Conservation (phyloP, 306 rosid genomes). For the Abrus precatorius region DNA sequence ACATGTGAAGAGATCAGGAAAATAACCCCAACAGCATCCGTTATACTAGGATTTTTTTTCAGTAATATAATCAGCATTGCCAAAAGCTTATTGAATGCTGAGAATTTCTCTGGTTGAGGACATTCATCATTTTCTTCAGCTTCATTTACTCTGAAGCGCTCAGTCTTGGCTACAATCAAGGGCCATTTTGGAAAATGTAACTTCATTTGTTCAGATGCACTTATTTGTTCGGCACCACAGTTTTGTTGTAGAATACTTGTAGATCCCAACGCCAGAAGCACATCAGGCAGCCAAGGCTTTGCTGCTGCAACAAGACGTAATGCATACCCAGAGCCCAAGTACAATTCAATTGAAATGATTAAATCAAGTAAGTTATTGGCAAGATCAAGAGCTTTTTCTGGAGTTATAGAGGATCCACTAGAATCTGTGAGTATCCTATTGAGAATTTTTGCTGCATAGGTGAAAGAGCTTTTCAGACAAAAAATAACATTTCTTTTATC, state of each 20-base stretch:
- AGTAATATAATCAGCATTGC: constrained; percentile 57
- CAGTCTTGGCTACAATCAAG: constrained; percentile 63
- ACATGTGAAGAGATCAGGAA: constrained; percentile 68
- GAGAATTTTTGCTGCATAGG: constrained; percentile 82
- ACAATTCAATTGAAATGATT: constrained; percentile 64
- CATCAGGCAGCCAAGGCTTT: constrained; percentile 92
- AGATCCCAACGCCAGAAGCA: constrained; percentile 78
- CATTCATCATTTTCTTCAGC: constrained; percentile 57
- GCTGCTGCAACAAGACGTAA: constrained; percentile 69
- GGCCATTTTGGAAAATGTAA: constrained; percentile 72
- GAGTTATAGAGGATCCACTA: constrained; percentile 56
- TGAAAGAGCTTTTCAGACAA: constrained; percentile 79
- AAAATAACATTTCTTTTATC: constrained; percentile 58
- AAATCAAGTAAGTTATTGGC: constrained; percentile 77
- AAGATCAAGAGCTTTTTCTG: constrained; percentile 61
- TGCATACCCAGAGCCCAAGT: constrained; percentile 71
- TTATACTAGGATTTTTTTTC: constrained; percentile 61
- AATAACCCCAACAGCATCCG: constrained; percentile 70
- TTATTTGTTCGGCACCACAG: constrained; percentile 47
- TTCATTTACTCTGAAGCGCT: constrained; percentile 56
- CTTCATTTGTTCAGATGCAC: constrained; percentile 56
- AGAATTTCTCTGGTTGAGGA: constrained; percentile 50
- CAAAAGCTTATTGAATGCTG: constrained; percentile 67
- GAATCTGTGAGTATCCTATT: constrained; percentile 57
- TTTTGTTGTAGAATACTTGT: constrained; percentile 50